Evolutionary conservation across 495 filamentous ascomycete genomes (phyloP), one percentile per base, ranked within the genome.

Genomic region (Lophiostoma macrostomum): DNA sequence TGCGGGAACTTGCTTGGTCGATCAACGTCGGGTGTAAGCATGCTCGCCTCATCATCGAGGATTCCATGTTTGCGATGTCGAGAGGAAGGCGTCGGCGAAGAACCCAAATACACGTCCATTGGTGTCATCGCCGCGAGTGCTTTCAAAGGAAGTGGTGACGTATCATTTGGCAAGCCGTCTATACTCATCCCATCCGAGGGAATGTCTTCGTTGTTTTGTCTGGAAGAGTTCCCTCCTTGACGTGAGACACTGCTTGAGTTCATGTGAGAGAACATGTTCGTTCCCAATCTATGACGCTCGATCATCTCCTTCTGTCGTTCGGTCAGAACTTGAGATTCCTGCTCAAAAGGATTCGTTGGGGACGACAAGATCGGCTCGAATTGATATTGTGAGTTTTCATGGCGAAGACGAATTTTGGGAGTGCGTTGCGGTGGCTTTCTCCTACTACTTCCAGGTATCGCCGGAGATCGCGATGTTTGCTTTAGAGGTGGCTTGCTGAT

Each of bases 311-410:
- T 82, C 61, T 90, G 88, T 18, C 79, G 82, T 38, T 88, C 84
- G 0, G 88, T 93, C 30, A 91, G 65, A 3, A 81, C 60, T 57
- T 88, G 86, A 3, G 83, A 84, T 23, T 87, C 80, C 23, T 74
- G 55, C 3, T 53, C 58, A 10, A 63, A 58, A 2, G 58, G 56
- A 8, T 58, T 53, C 2, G 69, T 68, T 4, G 82, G 76, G 0
- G 82, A 80, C 3, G 77, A 79, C 10, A 78, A 76, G 40, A 91
- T 81, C 0, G 81, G 66, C 5, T 81, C 78, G 59, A 91, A 93
- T 36, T 88, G 74, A 27, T 91, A 74, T 55, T 91, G 87, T 4
- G 88, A 90, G 66, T 91, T 79, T 58, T 91, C 77, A 60, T 93
- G 88, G 50, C 47, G 56, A 25, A 56, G 49, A 14, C 56, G 55